These are phyloP conservation scores for Paracamarosporium sp. DNA, from an alignment of 2,329 filamentous ascomycete species.

Conservation along the genomic window DNA sequence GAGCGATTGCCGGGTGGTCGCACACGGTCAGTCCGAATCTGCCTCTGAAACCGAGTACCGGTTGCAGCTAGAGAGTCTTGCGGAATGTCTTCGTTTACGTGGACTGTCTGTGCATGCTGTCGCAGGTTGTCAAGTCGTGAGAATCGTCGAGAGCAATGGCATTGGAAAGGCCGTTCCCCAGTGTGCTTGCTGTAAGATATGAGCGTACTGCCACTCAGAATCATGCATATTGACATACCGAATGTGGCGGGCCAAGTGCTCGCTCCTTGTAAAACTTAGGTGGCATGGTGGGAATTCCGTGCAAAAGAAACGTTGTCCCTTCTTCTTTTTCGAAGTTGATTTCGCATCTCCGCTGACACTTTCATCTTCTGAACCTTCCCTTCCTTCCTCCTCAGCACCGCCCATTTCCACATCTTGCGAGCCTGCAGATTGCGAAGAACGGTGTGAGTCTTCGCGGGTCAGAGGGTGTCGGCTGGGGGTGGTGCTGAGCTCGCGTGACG, in stretches of 20 bases:
- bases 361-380: conserved; percentile 57
- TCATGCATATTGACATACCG: conserved; percentile 61
- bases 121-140: conserved; percentile 93
- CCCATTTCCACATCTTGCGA: conserved; percentile 79
- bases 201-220: conserved; percentile 24
- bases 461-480: conserved; percentile 45
- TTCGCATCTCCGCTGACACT: conserved; percentile 66
- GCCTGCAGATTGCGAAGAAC: conserved; percentile 65
- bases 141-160: conserved; percentile 91
- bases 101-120: conserved; percentile 96
- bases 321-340: conserved; percentile 89
- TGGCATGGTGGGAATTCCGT: conserved; percentile 93
- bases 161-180: conserved; percentile 94
- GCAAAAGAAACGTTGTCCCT: conserved; percentile 95
- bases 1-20: conserved; percentile 75
- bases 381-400: conserved; percentile 74
- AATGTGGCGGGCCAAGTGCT: conserved; percentile 94
- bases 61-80: conserved; percentile 91
- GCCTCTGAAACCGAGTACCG: conserved; percentile 88
- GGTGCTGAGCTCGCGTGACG: conserved; percentile 55
- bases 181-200: conserved; percentile 80
- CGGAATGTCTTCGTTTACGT: conserved; percentile 96
- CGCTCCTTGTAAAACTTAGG: conserved; percentile 92
- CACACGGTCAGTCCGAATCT: conserved; percentile 86
- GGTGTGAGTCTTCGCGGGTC: conserved; percentile 65